Evolutionary conservation across 1,284 basidiomycete genomes (phyloP).

Genomic region (Cutaneotrichosporon mucoides): DNA sequence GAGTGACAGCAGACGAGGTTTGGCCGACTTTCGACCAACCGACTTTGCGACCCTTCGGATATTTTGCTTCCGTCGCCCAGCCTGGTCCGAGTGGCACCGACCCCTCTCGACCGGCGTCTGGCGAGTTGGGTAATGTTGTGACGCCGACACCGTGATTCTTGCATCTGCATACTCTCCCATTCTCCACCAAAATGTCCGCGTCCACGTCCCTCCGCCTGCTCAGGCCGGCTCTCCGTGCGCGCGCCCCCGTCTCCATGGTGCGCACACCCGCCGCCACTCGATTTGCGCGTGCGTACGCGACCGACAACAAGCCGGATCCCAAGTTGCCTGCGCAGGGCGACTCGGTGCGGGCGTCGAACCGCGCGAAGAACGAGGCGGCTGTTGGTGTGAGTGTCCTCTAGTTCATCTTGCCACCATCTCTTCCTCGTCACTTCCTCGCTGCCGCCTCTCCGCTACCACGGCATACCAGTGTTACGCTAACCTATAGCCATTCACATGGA

Average conservation of each 20-base stretch:
- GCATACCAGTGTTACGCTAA: not conserved
- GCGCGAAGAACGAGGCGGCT: constrained; percentile 22
- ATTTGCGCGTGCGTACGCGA: not conserved
- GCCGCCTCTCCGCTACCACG: no score
- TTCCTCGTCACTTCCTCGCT: no score
- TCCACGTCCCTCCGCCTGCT: not conserved
- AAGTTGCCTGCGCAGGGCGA: not conserved
- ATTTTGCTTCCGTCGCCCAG: constrained; percentile 6
- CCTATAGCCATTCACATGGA: constrained; percentile 77
- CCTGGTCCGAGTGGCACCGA: constrained; percentile 2
- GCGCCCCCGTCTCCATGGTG: not conserved
- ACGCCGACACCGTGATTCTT: not conserved
- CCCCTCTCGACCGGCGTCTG: not conserved
- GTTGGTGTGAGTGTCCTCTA: constrained; percentile 20
- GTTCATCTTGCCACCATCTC: not conserved
- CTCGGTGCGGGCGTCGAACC: not conserved
- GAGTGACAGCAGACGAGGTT: no score
- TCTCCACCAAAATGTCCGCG: not conserved
- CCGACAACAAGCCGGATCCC: not conserved
- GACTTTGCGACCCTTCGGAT: constrained; percentile 1
- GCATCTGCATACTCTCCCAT: not conserved
- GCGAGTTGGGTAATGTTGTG: not conserved
- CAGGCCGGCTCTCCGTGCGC: not conserved
- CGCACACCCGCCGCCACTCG: not conserved
- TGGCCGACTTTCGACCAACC: not conserved